A percentile compares a stretch with the other conserved stretches of the same genome.
Conservation (phyloP, 805 yeast genomes). For the Candida succiphila region DNA sequence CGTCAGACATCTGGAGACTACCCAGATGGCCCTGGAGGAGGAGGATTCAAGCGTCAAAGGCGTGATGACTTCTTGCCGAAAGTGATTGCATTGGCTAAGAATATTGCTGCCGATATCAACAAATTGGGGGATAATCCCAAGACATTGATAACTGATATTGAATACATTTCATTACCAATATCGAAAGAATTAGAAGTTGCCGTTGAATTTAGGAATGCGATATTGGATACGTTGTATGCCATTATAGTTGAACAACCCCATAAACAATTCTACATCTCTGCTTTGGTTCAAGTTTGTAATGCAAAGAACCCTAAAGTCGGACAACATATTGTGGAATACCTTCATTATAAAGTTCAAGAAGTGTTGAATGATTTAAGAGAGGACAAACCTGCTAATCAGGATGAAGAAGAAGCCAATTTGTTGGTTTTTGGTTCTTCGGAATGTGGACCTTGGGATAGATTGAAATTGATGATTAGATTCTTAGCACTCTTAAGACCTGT, state of each 20-base stretch:
- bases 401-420: slow-evolving; percentile 3
- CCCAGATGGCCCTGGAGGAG: not conserved
- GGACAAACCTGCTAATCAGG: slow-evolving; percentile 5
- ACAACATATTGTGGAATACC: slow-evolving; percentile 54
- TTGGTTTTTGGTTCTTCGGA: slow-evolving; percentile 15
- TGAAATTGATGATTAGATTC: slow-evolving; percentile 65
- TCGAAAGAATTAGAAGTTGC: slow-evolving; percentile 56
- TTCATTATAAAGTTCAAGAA: slow-evolving; percentile 54
- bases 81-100: slow-evolving; percentile 28
- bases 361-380: slow-evolving; percentile 28
- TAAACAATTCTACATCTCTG: slow-evolving; percentile 64
- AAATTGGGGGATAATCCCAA: slow-evolving; percentile 45
- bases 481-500: slow-evolving; percentile 58
- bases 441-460: slow-evolving; percentile 56
- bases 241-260: slow-evolving; percentile 85
- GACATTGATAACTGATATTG: slow-evolving; percentile 36
- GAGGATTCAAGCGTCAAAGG: slow-evolving; percentile 1
- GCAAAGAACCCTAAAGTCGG: slow-evolving; percentile 58
- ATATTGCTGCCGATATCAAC: slow-evolving; percentile 39
- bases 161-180: slow-evolving; percentile 58
- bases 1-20: no score
- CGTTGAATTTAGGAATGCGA: slow-evolving; percentile 45
- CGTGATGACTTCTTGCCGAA: slow-evolving; percentile 8
- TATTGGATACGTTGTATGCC: slow-evolving; percentile 57
- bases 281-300: slow-evolving; percentile 57